Base-by-base conservation (phyloP, 345 rosid genomes). In the Eucalyptus microcorys region DNA sequence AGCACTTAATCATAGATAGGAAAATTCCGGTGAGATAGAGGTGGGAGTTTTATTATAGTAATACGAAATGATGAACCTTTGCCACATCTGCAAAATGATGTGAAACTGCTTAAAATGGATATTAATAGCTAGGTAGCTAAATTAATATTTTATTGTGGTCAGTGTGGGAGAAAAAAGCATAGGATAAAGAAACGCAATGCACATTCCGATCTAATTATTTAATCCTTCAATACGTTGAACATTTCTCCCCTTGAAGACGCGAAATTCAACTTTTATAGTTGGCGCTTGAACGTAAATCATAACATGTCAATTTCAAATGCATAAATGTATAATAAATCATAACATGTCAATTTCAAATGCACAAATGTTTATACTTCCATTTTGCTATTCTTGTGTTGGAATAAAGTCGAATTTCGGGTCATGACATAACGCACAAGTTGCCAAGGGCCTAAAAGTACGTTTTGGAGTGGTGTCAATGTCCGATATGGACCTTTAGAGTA, bases 191-290 rank as follows among this genome's bases (percentile, higher is more conserved):
- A 59, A 27, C 0, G 14, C 16, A 14, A 59, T 27, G 68, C 34
- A 30, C 68, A 57, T 61, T 61, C 68, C 68, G 0, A 3, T 61
- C 68, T 61, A 27, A 61, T 61, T 30, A 13, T 61, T 61, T 61
- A 61, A 61, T 61, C 32, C n/a, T 61, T 30, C 80, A 34, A 32
- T 4, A 32, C 24, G 0, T 68, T 68, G 19, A 68, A 32, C 22
- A 68, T 16, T 32, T 68, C 24, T 32, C 80, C 24, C 0, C 12
- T 61, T 30, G 34, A 12, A 30, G 68, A 13, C 0, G n/a, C 2
- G 7, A 61, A 0, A 1, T 30, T 61, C 17, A 30, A 61, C 16
- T 61, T 61, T 6, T 30, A 61, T 12, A 0, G 0, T 30, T 6
- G 68, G 14, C 17, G 2, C 4, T 61, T 30, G 4, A 61, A 61